Evolutionary conservation across 208 protist species (phyloP).

Genomic region (Wallacemonas rigidus): DNA sequence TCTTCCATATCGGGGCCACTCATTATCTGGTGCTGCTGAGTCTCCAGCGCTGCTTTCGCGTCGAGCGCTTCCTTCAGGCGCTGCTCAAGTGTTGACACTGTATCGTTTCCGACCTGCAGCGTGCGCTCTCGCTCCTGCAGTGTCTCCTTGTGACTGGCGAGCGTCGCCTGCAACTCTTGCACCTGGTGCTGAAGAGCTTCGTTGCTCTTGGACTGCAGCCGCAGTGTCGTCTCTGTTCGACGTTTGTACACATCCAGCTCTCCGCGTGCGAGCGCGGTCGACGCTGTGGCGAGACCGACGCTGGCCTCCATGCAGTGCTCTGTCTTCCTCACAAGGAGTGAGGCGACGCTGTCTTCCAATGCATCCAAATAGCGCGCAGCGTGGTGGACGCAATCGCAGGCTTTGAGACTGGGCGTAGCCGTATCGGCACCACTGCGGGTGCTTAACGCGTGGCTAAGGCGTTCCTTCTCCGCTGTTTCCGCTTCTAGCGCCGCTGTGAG

Average conservation of each 20-base stretch:
- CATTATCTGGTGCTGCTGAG: slow-evolving; percentile 12
- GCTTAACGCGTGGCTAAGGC: not conserved
- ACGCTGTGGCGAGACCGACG: slow-evolving; percentile 20
- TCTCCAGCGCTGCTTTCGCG: slow-evolving; percentile 30
- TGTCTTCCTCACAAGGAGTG: not conserved
- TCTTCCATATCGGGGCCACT: slow-evolving; percentile 66
- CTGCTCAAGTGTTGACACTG: slow-evolving; percentile 38
- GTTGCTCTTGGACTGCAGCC: slow-evolving; percentile 55
- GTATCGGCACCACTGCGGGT: not conserved
- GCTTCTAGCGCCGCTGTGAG: slow-evolving; percentile 42
- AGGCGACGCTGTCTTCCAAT: not conserved
- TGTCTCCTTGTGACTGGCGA: slow-evolving; percentile 26
- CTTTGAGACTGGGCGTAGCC: not conserved
- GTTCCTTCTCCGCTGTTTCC: not conserved
- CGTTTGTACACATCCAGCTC: slow-evolving; percentile 37
- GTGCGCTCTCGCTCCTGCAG: slow-evolving; percentile 41
- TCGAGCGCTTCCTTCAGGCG: slow-evolving; percentile 44
- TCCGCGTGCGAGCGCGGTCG: not conserved
- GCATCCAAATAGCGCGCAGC: not conserved
- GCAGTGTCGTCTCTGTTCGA: slow-evolving; percentile 36
- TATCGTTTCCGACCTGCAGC: slow-evolving; percentile 43
- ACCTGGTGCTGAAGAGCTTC: slow-evolving; percentile 56
- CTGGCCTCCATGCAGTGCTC: slow-evolving; percentile 7
- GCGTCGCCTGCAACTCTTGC: slow-evolving; percentile 36
- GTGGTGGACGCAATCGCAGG: not conserved